A percentile compares a stretch with the other conserved stretches of the same genome.
These are phyloP conservation scores for Dipsacomyces acuminosporus DNA, from an alignment of 371 early-diverging fungal species.

Conservation along the genomic window DNA sequence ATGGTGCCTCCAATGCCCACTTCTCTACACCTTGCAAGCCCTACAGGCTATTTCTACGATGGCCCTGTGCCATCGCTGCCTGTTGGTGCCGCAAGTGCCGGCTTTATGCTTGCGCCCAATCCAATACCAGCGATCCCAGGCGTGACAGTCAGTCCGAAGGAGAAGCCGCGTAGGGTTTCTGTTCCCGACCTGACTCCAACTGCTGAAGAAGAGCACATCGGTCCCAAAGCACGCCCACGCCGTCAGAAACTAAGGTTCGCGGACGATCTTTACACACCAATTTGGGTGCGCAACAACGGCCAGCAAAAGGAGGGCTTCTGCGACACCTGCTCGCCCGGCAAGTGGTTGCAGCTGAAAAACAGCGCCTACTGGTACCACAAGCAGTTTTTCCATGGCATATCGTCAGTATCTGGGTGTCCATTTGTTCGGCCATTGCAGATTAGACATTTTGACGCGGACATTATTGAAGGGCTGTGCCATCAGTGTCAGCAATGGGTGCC, in stretches of 20 bases:
- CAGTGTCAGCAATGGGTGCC: slow-evolving; percentile 83
- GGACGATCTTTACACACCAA: slow-evolving; percentile 84
- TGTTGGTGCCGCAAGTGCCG: background rate
- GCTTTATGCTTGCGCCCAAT: slow-evolving; percentile 7
- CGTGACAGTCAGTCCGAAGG: slow-evolving; percentile 48
- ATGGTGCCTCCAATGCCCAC: background rate
- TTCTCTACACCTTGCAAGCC: slow-evolving; percentile 1
- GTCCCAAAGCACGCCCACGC: slow-evolving; percentile 23
- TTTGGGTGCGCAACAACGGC: slow-evolving; percentile 77
- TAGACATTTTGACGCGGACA: slow-evolving; percentile 57
- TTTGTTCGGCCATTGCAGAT: slow-evolving; percentile 73
- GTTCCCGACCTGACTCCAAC: slow-evolving; percentile 32
- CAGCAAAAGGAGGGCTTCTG: slow-evolving; percentile 84
- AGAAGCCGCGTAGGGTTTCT: slow-evolving; percentile 38
- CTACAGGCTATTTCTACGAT: slow-evolving; percentile 28
- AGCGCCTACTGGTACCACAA: slow-evolving; percentile 95
- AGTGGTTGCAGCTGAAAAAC: slow-evolving; percentile 90
- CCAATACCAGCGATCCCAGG: slow-evolving; percentile 46
- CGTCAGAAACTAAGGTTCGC: slow-evolving; percentile 54
- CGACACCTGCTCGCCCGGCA: slow-evolving; percentile 78
- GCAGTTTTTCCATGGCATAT: slow-evolving; percentile 90
- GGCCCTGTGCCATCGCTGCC: background rate
- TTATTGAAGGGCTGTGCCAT: slow-evolving; percentile 85
- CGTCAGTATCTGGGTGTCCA: slow-evolving; percentile 76
- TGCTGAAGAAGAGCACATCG: slow-evolving; percentile 11